phyloP scores from a whole-genome alignment of 768 basidiomycete species.

The Tricholoma saponaceum region DNA sequence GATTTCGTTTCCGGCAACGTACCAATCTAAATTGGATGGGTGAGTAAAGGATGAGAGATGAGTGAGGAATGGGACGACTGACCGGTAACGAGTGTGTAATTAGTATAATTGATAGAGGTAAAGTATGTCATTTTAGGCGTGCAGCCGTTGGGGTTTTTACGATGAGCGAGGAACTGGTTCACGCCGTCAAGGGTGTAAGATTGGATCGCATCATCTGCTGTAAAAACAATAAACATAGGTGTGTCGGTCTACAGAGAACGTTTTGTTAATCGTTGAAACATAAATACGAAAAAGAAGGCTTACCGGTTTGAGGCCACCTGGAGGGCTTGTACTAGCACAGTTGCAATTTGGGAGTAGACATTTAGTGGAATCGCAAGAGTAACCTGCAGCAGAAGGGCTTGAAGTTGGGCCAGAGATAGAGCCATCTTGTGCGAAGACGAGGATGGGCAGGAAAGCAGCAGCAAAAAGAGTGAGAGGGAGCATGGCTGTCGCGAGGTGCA shows the following conservation, averaged over 20 bases:
- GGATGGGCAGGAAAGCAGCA: constrained; percentile 23
- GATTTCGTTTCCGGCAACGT: constrained; percentile 79
- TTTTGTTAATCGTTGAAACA: neutral
- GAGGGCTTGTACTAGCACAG: constrained; percentile 70
- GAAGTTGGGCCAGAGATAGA: constrained; percentile 48
- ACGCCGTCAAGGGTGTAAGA: constrained; percentile 71
- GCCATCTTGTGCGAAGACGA: constrained; percentile 51
- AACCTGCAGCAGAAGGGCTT: constrained; percentile 53
- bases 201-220: constrained; percentile 75
- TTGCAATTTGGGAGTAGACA: constrained; percentile 71
- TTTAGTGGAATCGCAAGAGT: constrained; percentile 60
- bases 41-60: neutral
- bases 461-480: constrained; percentile 15
- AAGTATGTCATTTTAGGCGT: constrained; percentile 74
- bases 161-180: constrained; percentile 71
- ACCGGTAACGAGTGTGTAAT: constrained; percentile 69
- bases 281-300: constrained; percentile 22
- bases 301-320: constrained; percentile 65
- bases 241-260: constrained; percentile 41
- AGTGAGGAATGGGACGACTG: constrained; percentile 4
- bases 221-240: constrained; percentile 69
- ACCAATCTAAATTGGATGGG: constrained; percentile 51
- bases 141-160: constrained; percentile 77
- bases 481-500: neutral
- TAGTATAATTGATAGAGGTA: constrained; percentile 67